Percentiles rank a stretch among this genome's conserved stretches.
phyloP scores from a whole-genome alignment of 2,329 filamentous ascomycete genomes.

The Talaromyces islandicus region DNA sequence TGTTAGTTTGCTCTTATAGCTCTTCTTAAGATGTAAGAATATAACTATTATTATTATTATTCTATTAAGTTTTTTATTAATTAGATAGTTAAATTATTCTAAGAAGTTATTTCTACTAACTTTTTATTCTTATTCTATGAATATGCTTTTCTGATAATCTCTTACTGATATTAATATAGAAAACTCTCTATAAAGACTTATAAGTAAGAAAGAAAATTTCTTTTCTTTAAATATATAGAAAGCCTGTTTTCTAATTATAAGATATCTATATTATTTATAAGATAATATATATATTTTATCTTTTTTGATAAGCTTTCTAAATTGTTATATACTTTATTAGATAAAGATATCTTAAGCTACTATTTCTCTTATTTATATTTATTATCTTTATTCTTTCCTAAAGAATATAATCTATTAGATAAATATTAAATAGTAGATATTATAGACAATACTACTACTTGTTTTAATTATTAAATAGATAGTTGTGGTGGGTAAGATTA shows the following conservation, averaged over 20 bases:
- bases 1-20: conserved; percentile 16
- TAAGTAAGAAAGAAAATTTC: conserved; percentile 13
- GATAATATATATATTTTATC: conserved; percentile 17
- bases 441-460: background rate
- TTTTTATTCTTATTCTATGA: background rate
- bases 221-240: conserved; percentile 17
- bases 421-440: background rate
- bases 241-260: conserved; percentile 5
- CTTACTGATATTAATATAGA: conserved; percentile 11
- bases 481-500: background rate
- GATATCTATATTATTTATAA: conserved; percentile 15
- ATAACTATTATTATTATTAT: conserved; percentile 14
- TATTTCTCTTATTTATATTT: background rate
- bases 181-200: conserved; percentile 5
- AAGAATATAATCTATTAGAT: background rate
- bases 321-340: background rate
- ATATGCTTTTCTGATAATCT: conserved; percentile 10
- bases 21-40: conserved; percentile 17
- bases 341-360: background rate
- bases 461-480: background rate
- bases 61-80: conserved; percentile 5
- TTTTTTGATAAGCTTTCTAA: conserved; percentile 15
- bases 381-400: background rate
- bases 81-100: conserved; percentile 14
- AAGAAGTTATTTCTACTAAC: conserved; percentile 11